phyloP scores from a whole-genome alignment of 2,329 filamentous ascomycete species.

The Beauveria medogensis region DNA sequence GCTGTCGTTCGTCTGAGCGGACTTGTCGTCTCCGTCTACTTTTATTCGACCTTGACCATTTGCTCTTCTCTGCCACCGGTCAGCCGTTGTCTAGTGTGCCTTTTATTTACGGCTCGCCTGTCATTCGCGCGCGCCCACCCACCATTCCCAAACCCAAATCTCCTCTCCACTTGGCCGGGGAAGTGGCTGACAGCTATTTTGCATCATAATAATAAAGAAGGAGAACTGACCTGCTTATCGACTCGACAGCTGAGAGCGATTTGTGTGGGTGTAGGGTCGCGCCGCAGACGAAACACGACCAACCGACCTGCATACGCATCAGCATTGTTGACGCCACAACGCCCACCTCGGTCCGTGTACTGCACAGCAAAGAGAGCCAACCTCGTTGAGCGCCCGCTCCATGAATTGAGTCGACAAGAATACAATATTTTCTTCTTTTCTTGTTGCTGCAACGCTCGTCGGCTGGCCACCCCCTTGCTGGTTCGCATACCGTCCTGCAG shows the following conservation, averaged over 20 bases:
- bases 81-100: neutral
- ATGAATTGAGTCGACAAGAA: neutral
- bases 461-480: neutral
- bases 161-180: neutral
- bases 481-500: neutral
- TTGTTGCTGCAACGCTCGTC: neutral
- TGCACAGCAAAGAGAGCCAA: neutral
- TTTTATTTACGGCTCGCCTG: neutral
- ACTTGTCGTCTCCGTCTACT: neutral
- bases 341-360: neutral
- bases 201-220: neutral
- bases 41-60: neutral
- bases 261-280: neutral
- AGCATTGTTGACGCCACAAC: neutral
- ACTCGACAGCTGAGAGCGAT: constrained; percentile 6
- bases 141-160: neutral
- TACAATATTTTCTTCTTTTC: neutral
- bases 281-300: constrained; percentile 1
- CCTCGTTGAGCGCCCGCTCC: neutral
- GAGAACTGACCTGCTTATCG: neutral
- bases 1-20: neutral
- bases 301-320: neutral
- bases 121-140: constrained; percentile 1
- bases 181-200: neutral
- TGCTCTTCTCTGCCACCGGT: neutral